Base-by-base conservation (phyloP, 768 basidiomycete species). In the Lyophyllum semitale region DNA sequence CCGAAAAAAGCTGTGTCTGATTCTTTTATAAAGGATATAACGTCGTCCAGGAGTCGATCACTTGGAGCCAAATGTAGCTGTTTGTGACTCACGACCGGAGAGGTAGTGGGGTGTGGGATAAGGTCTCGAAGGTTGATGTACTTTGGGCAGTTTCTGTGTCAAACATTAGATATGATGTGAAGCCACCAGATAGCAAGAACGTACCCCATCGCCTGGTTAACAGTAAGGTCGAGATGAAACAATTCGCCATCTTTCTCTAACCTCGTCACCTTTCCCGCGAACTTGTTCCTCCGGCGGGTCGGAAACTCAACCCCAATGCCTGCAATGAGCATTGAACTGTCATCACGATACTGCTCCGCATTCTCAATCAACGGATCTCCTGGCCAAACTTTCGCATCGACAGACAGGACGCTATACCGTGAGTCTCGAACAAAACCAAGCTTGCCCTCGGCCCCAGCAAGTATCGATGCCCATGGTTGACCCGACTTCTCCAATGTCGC, bases 71-170 rank as follows among this genome's bases (percentile, higher is more conserved):
- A 53, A 17, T 75, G 54, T 1, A 66, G 59, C 3, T 68, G 55
- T 48, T 74, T 63, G 52, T 80, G 60, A 1, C 61, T 60, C 20
- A 86, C 65, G 2, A 53, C 62, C 0, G 84, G 77, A n/a, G 65
- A 54, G 2, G 75, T 73, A 18, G 72, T 53, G 0, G 74, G 63
- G 55, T 76, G 66, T 1, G 84, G 71, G n/a, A 70, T 62, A 8
- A 88, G 69, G 12, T 84, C 74, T 12, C 84, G 79, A 35, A 80
- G 64, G 47, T 77, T 84, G 62, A 87, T 88, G 55, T 88, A 88
- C 61, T 88, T 88, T 11, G 86, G 87, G 62, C 85, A 88, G 54
- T 86, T 86, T 42, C 87, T 87, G 43, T 17, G 9, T 3, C 33
- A 5, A 35, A 20, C 41, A 22, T 53, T 42, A 50, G 23, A 7